Percentiles rank a stretch among this genome's conserved stretches.
These are phyloP conservation scores for Chalaropsis thielavioides DNA, from an alignment of 2,329 filamentous ascomycete species.

Conservation along the genomic window DNA sequence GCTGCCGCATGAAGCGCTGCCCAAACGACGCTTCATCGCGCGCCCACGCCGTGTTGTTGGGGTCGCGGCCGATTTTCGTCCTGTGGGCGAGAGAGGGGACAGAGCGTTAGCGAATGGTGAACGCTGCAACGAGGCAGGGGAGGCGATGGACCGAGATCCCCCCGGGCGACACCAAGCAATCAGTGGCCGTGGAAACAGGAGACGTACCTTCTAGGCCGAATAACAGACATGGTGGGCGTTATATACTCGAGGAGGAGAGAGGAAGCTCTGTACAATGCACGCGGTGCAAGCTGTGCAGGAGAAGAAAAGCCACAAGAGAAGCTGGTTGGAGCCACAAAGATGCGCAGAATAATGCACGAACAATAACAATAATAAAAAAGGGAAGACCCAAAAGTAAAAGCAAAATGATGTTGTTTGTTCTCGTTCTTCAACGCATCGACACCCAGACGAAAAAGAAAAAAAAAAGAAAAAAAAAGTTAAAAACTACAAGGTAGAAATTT, in stretches of 20 bases:
- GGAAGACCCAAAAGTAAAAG: neutral
- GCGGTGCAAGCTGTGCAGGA: neutral
- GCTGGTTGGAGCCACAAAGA: too few species aligned
- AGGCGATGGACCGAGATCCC: too few species aligned
- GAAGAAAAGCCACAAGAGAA: neutral
- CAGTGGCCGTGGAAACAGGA: neutral
- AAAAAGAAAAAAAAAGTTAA: neutral
- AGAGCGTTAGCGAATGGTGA: neutral
- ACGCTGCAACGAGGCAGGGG: neutral
- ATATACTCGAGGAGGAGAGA: neutral
- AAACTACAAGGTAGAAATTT: neutral
- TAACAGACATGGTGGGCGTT: slow-evolving; percentile 14
- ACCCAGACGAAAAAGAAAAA: neutral
- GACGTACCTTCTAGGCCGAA: slow-evolving; percentile 16
- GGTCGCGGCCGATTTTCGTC: slow-evolving; percentile 70
- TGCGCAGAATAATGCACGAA: neutral
- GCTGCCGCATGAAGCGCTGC: slow-evolving; percentile 71
- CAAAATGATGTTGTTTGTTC: neutral
- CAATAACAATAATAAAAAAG: neutral
- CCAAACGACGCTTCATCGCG: slow-evolving; percentile 71
- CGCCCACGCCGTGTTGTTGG: slow-evolving; percentile 91
- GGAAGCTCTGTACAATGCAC: neutral
- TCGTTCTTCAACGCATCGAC: neutral
- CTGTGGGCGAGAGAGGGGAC: slow-evolving; percentile 18
- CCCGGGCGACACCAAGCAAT: too few species aligned